Evolutionary conservation across 306 rosid species (phyloP).

Genomic region (Sindora glabra): DNA sequence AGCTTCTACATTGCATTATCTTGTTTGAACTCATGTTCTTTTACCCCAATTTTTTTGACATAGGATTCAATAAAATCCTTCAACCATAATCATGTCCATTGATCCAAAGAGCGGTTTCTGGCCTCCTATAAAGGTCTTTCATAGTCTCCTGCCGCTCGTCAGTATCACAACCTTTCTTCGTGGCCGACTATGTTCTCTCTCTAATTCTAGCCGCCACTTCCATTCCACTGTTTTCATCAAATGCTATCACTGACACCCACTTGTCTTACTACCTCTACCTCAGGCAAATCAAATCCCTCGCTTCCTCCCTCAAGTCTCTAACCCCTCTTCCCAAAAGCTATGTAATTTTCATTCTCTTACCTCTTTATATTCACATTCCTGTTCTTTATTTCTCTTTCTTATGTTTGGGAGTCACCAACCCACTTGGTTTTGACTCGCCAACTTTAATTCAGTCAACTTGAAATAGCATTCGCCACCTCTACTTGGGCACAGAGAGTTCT

Average conservation of each 20-base stretch:
- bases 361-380: conserved; percentile 56
- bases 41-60: too few relatives aligned
- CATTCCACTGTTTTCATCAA: conserved; percentile 39
- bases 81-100: conserved; percentile 1
- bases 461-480: conserved; percentile 53
- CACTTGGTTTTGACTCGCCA: conserved; percentile 55
- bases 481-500: conserved; percentile 21
- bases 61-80: not conserved
- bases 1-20: too few relatives aligned
- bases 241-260: conserved; percentile 35
- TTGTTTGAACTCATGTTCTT: too few relatives aligned
- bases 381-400: conserved; percentile 68
- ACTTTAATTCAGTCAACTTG: conserved; percentile 40
- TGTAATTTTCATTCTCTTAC: conserved; percentile 64
- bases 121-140: conserved; percentile 31
- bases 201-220: conserved; percentile 27
- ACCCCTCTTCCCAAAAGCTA: conserved; percentile 49
- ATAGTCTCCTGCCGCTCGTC: conserved; percentile 67
- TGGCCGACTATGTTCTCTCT: conserved; percentile 43
- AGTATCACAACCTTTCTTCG: conserved; percentile 43
- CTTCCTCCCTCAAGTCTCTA: conserved; percentile 26
- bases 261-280: conserved; percentile 52
- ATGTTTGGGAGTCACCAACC: conserved; percentile 50
- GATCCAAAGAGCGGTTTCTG: conserved; percentile 57
- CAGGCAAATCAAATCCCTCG: conserved; percentile 43